phyloP scores from a whole-genome alignment of 495 filamentous ascomycete species.

The Aspergillus haitiensis region DNA sequence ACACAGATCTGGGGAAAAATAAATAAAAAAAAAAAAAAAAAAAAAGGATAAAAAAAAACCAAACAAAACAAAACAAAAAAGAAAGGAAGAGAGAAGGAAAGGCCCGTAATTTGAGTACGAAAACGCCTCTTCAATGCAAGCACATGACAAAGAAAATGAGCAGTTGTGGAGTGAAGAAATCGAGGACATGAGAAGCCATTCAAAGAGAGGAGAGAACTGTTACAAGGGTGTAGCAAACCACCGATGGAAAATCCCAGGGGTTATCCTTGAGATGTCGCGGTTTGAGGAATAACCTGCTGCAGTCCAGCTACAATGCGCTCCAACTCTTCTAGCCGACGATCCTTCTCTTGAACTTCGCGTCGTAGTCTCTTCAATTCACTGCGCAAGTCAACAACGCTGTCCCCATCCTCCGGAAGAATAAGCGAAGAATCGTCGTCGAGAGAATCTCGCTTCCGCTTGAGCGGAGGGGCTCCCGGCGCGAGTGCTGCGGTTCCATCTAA shows the following conservation, averaged over 20 bases:
- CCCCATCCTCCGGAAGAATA: slow-evolving; percentile 37
- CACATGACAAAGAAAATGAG: slow-evolving; percentile 8
- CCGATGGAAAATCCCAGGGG: slow-evolving; percentile 2
- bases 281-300: slow-evolving; percentile 45
- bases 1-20: neutral
- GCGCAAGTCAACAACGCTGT: slow-evolving; percentile 51
- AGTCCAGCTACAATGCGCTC: slow-evolving; percentile 47
- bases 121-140: slow-evolving; percentile 33
- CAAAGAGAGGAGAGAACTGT: slow-evolving; percentile 1
- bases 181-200: slow-evolving; percentile 2
- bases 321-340: slow-evolving; percentile 46
- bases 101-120: slow-evolving; percentile 21
- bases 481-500: slow-evolving; percentile 33
- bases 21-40: too few species aligned
- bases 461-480: slow-evolving; percentile 23
- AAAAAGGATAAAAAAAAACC: too few species aligned
- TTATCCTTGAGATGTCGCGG: slow-evolving; percentile 23
- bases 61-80: too few species aligned
- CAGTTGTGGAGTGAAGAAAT: slow-evolving; percentile 4
- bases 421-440: slow-evolving; percentile 32
- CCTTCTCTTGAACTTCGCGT: slow-evolving; percentile 55
- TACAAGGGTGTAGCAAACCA: neutral
- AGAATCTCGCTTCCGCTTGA: slow-evolving; percentile 50
- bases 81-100: neutral
- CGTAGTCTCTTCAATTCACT: slow-evolving; percentile 58